Evolutionary conservation across 75 land plant species (phyloP), one percentile per base, ranked within the genome.

Genomic region (Cupressus sempervirens): DNA sequence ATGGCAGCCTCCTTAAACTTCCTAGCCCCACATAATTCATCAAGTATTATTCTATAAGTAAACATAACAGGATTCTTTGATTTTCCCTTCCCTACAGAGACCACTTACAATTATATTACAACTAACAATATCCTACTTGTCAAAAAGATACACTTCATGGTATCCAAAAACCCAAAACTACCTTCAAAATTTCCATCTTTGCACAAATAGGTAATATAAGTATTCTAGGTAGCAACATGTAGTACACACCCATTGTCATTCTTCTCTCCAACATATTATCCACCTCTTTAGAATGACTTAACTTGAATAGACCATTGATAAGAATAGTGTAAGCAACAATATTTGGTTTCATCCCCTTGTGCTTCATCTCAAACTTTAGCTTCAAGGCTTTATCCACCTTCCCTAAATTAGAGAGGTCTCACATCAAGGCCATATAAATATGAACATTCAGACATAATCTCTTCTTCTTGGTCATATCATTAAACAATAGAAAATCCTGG

Each of bases 261-360:
- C 86, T 84, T 84, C 58, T 87, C 88, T 8, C 45, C 41, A 85
- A 76, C 76, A 83, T 13, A 35, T 85, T 58, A 7, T 35, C 26
- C 30, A 77, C 86, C 53, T 84, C 82, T 40, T 36, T 46, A 9
- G 35, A 46, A 35, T 77, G 43, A 40, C 81, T 80, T 0, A 30
- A 86, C 48, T 74, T 67, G 20, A 77, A 83, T 56, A 86, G 82
- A 20, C 83, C 87, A 38, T 83, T 85, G 38, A 88, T 88, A 41
- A 90, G 68, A 34, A 67, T 89, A 34, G 87, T 86, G 81, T 85
- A 91, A 40, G 87, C 88, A 13, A 90, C 84, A 36, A 23, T 84
- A 40, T 76, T 83, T 6, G 81, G 81, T 1, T n/a, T 80, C 41
- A 84, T 5, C 23, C 41, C 45, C 18, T 72, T 29, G 80, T 30